These are phyloP conservation scores for Ochetophila trinervis DNA, from an alignment of 306 rosid genomes.

Conservation along the genomic window DNA sequence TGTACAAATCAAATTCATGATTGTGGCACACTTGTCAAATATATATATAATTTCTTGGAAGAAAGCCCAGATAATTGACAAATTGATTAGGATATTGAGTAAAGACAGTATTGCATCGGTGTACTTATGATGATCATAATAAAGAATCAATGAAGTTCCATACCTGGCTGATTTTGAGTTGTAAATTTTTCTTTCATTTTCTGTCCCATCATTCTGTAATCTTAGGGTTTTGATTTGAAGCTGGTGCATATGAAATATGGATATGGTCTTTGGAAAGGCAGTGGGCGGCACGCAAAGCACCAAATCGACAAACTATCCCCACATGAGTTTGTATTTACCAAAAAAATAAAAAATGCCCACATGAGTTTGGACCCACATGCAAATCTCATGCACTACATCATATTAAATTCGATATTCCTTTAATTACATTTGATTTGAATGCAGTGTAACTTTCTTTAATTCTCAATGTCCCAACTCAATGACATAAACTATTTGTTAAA, in stretches of 20 bases:
- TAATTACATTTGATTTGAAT: too few species aligned
- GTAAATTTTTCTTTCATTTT: slow-evolving; percentile 6
- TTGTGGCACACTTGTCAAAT: background rate
- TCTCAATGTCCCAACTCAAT: too few species aligned
- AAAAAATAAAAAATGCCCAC: too few species aligned
- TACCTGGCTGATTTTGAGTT: background rate
- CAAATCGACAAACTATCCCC: slow-evolving; percentile 2
- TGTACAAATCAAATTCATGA: background rate
- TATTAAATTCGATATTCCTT: too few species aligned
- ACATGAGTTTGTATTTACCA: background rate
- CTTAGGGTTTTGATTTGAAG: background rate
- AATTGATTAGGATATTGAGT: background rate
- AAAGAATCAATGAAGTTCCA: too few species aligned
- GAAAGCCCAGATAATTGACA: background rate
- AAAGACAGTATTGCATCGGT: too few species aligned
- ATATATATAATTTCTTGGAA: background rate
- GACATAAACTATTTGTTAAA: too few species aligned
- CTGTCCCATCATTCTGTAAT: background rate
- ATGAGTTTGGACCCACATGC: slow-evolving; percentile 7
- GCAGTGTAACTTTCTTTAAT: too few species aligned
- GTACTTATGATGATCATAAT: too few species aligned
- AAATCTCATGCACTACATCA: background rate
- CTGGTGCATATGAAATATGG: background rate
- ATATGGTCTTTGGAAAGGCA: too few species aligned
- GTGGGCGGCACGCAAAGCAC: slow-evolving; percentile 19